phyloP scores from a whole-genome alignment of 202 grass and related monocot genomes.

The Schoenoplectus triqueter region DNA sequence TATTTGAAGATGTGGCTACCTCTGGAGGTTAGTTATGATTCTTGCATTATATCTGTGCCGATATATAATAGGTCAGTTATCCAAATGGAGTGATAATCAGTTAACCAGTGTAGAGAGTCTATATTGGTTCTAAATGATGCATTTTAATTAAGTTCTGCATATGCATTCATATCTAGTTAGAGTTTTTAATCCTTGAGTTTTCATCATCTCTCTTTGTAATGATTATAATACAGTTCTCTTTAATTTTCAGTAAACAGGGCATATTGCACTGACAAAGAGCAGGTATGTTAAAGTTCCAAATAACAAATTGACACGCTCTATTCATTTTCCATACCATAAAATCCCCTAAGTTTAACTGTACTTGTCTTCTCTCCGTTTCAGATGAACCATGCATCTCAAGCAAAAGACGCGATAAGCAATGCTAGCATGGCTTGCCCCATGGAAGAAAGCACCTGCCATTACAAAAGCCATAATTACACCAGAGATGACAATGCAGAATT shows the following conservation, averaged over 20 bases:
- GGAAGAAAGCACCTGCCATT: slow-evolving; percentile 96
- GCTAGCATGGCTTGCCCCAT: slow-evolving; percentile 50
- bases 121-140: neutral
- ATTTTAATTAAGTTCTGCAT: neutral
- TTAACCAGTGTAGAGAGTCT: neutral
- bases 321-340: slow-evolving; percentile 8
- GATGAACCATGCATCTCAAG: slow-evolving; percentile 16
- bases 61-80: slow-evolving; percentile 2
- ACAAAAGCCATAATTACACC: slow-evolving; percentile 54
- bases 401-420: slow-evolving; percentile 50
- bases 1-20: slow-evolving; percentile 45
- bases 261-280: slow-evolving; percentile 40
- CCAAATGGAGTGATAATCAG: slow-evolving; percentile 15
- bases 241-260: slow-evolving; percentile 51
- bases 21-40: slow-evolving; percentile 47
- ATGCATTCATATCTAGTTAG: slow-evolving; percentile 23
- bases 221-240: slow-evolving; percentile 38
- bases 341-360: slow-evolving; percentile 12
- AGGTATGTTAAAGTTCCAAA: slow-evolving; percentile 48
- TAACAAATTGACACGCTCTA: neutral
- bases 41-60: slow-evolving; percentile 28
- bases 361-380: slow-evolving; percentile 4
- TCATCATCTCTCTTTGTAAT: slow-evolving; percentile 41
- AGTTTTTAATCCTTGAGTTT: neutral
- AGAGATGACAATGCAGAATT: slow-evolving; percentile 52